Conservation (phyloP, 2,329 filamentous ascomycete species). For the Colletotrichum phormii region DNA sequence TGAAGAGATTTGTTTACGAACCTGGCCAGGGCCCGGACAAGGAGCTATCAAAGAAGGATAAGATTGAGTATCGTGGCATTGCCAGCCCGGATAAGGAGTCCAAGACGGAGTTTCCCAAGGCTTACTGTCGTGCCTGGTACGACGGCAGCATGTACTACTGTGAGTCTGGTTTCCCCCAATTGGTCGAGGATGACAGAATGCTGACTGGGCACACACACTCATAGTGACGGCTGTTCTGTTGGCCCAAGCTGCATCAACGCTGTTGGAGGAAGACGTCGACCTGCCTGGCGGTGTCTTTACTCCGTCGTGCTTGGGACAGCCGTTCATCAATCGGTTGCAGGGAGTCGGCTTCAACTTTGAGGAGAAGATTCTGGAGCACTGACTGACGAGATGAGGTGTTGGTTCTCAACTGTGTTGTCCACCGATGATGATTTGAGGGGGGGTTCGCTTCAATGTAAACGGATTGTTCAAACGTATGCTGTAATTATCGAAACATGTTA, state of each 20-base stretch:
- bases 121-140: slow-evolving; percentile 65
- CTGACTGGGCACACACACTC: slow-evolving; percentile 19
- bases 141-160: slow-evolving; percentile 73
- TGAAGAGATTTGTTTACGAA: slow-evolving; percentile 57
- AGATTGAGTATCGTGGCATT: slow-evolving; percentile 72
- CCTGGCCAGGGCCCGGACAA: slow-evolving; percentile 66
- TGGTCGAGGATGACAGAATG: background rate
- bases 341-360: slow-evolving; percentile 73
- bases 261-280: slow-evolving; percentile 71
- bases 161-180: slow-evolving; percentile 52
- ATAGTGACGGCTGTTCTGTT: slow-evolving; percentile 74
- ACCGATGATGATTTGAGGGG: background rate
- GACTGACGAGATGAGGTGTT: background rate
- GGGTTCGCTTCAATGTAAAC: background rate
- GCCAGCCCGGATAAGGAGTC: slow-evolving; percentile 69
- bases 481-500: background rate
- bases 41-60: slow-evolving; percentile 67
- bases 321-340: slow-evolving; percentile 72
- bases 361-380: slow-evolving; percentile 55
- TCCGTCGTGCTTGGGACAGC: slow-evolving; percentile 76
- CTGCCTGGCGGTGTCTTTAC: slow-evolving; percentile 78
- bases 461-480: background rate
- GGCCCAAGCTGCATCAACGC: slow-evolving; percentile 71
- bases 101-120: slow-evolving; percentile 56
- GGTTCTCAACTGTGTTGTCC: background rate